Evolutionary conservation across 257 asterid genomes (phyloP).

Genomic region (Knoxia roxburghii): DNA sequence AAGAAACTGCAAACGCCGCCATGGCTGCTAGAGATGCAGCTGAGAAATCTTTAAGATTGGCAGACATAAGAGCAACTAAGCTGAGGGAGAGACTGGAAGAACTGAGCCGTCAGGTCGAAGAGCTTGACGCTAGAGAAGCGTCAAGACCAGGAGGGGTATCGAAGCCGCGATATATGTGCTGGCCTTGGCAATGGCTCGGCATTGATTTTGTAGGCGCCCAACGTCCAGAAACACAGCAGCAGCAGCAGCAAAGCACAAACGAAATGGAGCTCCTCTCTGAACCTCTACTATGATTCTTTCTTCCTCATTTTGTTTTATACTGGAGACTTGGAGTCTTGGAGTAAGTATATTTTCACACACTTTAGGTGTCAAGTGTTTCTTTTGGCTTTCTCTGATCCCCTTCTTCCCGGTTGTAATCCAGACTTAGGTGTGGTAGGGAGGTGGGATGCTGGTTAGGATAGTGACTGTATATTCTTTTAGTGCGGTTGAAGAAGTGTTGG

Average conservation of each 20-base stretch:
- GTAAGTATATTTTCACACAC: not conserved
- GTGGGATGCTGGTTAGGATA: no score
- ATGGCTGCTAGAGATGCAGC: conserved; percentile 98
- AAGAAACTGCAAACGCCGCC: conserved; percentile 94
- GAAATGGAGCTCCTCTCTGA: conserved; percentile 99
- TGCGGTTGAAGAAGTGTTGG: no score
- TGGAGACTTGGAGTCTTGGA: no score
- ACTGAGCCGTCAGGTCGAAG: conserved; percentile 81
- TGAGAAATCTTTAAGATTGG: conserved; percentile 80
- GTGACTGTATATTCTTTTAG: no score
- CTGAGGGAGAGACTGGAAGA: conserved; percentile 91
- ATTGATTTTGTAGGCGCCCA: conserved; percentile 61
- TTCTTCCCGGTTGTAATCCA: no score
- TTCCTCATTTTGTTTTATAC: not conserved
- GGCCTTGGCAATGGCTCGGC: conserved; percentile 99
- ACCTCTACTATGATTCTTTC: conserved; percentile 58
- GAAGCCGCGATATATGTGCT: conserved; percentile 73
- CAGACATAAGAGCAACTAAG: conserved; percentile 76
- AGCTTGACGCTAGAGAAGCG: conserved; percentile 55
- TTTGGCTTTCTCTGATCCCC: not conserved
- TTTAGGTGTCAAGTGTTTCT: conserved; percentile 2
- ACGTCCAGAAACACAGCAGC: conserved; percentile 38
- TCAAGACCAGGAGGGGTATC: conserved; percentile 49
- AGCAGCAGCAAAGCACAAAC: conserved; percentile 47
- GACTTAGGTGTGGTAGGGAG: no score